A percentile compares a stretch with the other conserved stretches of the same genome.
Evolutionary conservation across 78 protist genomes (phyloP).

Genomic region (Protostelium mycophagum): DNA sequence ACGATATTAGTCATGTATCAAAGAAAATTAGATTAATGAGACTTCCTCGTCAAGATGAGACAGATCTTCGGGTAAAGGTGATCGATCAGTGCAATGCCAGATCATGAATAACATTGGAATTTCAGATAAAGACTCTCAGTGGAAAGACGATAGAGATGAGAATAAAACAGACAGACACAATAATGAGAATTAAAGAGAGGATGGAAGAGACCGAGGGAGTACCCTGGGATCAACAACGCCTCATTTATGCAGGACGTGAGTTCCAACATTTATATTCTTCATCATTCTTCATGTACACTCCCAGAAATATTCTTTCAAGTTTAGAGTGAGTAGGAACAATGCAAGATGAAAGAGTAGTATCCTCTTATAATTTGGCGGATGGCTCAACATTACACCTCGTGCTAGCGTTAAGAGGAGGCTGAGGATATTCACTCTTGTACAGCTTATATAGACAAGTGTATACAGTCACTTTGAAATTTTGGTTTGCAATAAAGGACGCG

Average conservation of each 20-base stretch:
- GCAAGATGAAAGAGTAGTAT: background rate
- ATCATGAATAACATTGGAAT: background rate
- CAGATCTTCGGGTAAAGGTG: too few relatives aligned
- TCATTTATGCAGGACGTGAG: constrained; percentile 88
- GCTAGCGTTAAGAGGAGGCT: background rate
- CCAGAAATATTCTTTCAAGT: too few relatives aligned
- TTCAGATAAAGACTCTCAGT: background rate
- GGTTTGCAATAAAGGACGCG: too few relatives aligned
- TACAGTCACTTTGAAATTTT: too few relatives aligned
- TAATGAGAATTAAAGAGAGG: constrained; percentile 78
- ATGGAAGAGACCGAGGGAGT: constrained; percentile 95
- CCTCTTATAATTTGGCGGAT: background rate
- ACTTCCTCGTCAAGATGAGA: background rate
- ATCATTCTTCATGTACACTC: background rate
- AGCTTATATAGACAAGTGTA: too few relatives aligned
- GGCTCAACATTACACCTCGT: background rate
- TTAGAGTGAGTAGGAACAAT: too few relatives aligned
- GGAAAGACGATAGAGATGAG: background rate
- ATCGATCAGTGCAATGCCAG: background rate
- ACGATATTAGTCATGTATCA: background rate
- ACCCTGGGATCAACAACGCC: constrained; percentile 97
- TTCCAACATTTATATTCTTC: background rate
- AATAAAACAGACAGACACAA: background rate
- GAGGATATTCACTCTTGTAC: too few relatives aligned
- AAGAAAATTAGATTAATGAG: background rate